Evolutionary conservation across 345 rosid genomes (phyloP), one percentile per base, ranked within the genome.

Genomic region (Salix viminalis): DNA sequence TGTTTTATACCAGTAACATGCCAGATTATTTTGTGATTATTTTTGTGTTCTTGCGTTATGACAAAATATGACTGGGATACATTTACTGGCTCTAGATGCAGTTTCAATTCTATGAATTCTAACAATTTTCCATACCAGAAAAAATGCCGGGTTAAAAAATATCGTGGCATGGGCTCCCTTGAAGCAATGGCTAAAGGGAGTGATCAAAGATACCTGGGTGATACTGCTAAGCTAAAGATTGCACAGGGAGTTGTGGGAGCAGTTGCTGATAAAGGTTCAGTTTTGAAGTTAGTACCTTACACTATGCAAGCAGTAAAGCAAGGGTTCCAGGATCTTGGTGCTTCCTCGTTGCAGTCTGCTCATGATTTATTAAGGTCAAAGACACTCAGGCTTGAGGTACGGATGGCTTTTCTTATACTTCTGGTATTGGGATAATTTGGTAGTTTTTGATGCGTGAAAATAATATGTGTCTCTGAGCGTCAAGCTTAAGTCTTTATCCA

Each of bases 161-260:
- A 90, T 75, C 93, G 97, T 32, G 99, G 99, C 67, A 93, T 96
- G 99, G 99, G 99, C 44, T 93, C 99, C 10, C 79, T 96, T 41
- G 98, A 96, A 90, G 99, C 98, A 54, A 96, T 96, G 99, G 88
- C 92, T 44, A 92, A 96, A 82, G 98, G 98, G 50, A 96, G 98
- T 76, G 99, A 96, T 81, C 90, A 86, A 66, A 89, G 99, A 82
- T 93, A 96, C 82, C 83, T 96, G 52, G 98, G 99, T 14, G 99
- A 96, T 79, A 85, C 81, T 21, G 77, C 93, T 0, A 93, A 88
- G 80, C 86, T 93, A 66, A 96, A 96, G 91, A 92, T 96, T 82
- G 98, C 99, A n/a, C 97, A 93, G 84, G 99, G 99, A 46, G 99
- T 96, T 61, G 98, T 96, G 37, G 99, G 98, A 80, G 89, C 97